These are phyloP conservation scores for Monilinia fructigena DNA, from an alignment of 2,329 filamentous ascomycete genomes.

Conservation along the genomic window DNA sequence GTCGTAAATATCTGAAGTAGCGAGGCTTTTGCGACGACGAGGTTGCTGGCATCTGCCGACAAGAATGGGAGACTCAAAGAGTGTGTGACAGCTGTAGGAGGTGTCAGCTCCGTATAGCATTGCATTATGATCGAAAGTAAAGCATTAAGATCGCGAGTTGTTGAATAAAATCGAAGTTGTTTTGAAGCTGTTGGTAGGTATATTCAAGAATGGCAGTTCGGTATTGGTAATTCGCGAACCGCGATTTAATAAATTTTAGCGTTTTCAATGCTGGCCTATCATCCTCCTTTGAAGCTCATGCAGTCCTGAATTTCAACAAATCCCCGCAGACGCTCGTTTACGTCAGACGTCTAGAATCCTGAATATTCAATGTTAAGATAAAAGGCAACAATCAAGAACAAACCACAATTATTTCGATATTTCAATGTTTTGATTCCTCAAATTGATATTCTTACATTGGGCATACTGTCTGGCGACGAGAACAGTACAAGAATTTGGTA, in stretches of 20 bases:
- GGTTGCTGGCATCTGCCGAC: slow-evolving; percentile 72
- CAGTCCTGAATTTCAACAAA: not conserved
- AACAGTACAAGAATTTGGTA: not conserved
- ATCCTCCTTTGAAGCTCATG: slow-evolving; percentile 10
- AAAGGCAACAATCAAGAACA: not conserved
- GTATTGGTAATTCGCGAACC: slow-evolving; percentile 15
- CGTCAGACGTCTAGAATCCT: slow-evolving; percentile 20
- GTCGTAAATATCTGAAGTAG: slow-evolving; percentile 87
- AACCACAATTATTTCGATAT: not conserved
- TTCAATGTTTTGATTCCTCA: not conserved
- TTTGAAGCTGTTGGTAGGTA: slow-evolving; percentile 10
- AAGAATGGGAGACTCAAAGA: slow-evolving; percentile 77
- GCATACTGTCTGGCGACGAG: not conserved
- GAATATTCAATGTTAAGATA: not conserved
- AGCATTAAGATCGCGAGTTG: slow-evolving; percentile 24
- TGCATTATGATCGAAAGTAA: slow-evolving; percentile 62
- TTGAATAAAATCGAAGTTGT: slow-evolving; percentile 10
- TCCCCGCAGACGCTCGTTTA: slow-evolving; percentile 16
- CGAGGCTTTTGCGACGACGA: slow-evolving; percentile 89
- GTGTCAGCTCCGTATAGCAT: slow-evolving; percentile 93
- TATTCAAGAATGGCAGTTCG: not conserved
- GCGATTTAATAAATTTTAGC: slow-evolving; percentile 19
- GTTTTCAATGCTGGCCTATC: slow-evolving; percentile 1
- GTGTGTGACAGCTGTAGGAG: slow-evolving; percentile 91
- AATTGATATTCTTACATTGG: not conserved